A percentile compares a stretch with the other conserved stretches of the same genome.
Conservation (phyloP, 495 filamentous ascomycete species). For the Recurvomyces mirabilis region DNA sequence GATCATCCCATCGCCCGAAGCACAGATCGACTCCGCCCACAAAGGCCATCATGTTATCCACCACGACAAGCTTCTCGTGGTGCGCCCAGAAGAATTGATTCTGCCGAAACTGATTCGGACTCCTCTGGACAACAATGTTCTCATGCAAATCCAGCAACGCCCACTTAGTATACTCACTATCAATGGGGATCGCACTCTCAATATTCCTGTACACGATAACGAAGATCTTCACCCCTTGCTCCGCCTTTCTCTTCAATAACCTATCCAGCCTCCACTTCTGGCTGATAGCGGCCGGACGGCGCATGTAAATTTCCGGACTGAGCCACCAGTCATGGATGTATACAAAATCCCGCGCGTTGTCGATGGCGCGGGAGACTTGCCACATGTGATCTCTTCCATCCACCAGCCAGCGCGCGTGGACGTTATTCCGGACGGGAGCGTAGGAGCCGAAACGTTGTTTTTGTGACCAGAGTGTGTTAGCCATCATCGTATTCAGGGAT, state of each 20-base stretch:
- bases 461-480: constrained; percentile 67
- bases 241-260: constrained; percentile 84
- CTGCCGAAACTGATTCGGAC: constrained; percentile 94
- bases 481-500: constrained; percentile 75
- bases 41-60: constrained; percentile 94
- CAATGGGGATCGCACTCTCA: constrained; percentile 93
- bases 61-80: constrained; percentile 91
- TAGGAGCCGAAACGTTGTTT: constrained; percentile 85
- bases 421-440: constrained; percentile 73
- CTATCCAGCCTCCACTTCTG: constrained; percentile 97
- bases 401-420: constrained; percentile 93
- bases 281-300: constrained; percentile 87
- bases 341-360: constrained; percentile 94
- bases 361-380: constrained; percentile 94
- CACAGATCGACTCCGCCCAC: constrained; percentile 94
- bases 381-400: constrained; percentile 98
- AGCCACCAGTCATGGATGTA: constrained; percentile 99
- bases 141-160: constrained; percentile 91
- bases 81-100: constrained; percentile 99
- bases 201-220: constrained; percentile 98
- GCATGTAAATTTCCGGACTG: constrained; percentile 92
- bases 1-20: constrained; percentile 95
- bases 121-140: constrained; percentile 91
- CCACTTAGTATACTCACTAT: constrained; percentile 98
- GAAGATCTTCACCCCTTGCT: constrained; percentile 94